Evolutionary conservation across 2,329 filamentous ascomycete species (phyloP), one percentile per base, ranked within the genome.

Genomic region (Xylaria hypoxylon): DNA sequence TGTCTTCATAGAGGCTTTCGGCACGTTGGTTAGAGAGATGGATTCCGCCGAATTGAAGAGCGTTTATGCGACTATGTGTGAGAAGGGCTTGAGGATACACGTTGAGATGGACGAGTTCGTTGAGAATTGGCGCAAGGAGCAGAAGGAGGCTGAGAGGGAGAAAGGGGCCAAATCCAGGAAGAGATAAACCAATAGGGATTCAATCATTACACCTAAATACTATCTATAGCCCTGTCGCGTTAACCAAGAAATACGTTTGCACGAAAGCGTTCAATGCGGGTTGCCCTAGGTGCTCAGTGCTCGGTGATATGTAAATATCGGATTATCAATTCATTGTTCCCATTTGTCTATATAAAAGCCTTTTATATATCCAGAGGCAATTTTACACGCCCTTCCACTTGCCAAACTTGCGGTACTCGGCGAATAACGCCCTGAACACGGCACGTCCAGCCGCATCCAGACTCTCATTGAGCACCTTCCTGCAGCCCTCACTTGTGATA

Each of bases 371-470:
- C 31, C 15, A 42, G 31, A 60, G 15, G 6, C 13, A 26, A 47
- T 3, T 22, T 60, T 48, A 72, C 15, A 88, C 82, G 38, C 86
- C 87, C 58, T 79, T 87, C 87, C 88, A 90, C 80, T 88, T 89
- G 47, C 87, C 87, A 80, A 89, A 89, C 77, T 83, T 87, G 74
- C 82, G 81, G 75, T 88, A 90, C 75, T 84, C 80, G 73, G 83
- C 86, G 68, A 85, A 89, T 80, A 90, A 80, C 65, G 85, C 84
- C 70, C 81, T 81, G 75, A 89, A 82, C 31, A 90, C 83, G 0
- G 85, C 87, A 67, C 88, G 80, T 6, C 87, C 88, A 69, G 84
- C 86, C 3, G 79, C 80, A 73, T 90, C 88, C 78, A 90, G 82
- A 31, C 81, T 82, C 69, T 90, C 88, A 70, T 86, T 88, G 64